Evolutionary conservation across 2,329 filamentous ascomycete species (phyloP), one percentile per base, ranked within the genome.

Genomic region (Nemania bipapillata): DNA sequence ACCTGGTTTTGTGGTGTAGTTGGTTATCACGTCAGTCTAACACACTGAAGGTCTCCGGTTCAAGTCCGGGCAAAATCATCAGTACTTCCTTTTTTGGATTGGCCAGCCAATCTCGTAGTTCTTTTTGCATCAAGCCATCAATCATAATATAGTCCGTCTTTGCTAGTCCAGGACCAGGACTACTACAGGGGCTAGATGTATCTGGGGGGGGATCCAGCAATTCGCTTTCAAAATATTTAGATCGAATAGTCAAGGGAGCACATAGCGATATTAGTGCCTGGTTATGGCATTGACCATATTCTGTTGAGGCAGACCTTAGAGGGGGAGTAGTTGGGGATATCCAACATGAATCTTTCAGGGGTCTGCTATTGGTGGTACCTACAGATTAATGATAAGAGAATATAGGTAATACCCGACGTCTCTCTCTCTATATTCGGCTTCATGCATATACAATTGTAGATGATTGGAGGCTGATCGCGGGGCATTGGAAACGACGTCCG

Each of bases 1-100:
- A 32, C 30, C 9, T 9, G 69, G 69, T 76, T 72, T 74, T 82
- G 67, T 79, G 77, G 77, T 78, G 78, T 80, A 74, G 81, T 83
- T 82, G 81, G 81, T 83, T 82, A 83, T 83, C 81, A 83, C 81
- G 79, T 83, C 79, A 82, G 81, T 82, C 80, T 83, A 83, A 83
- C 80, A 79, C 77, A 79, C 77, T 79, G 75, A 79, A 79, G 77
- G 77, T 79, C 76, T 75, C 75, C 76, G 74, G 77, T 78, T 79
- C 77, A 74, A 78, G 73, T 75, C 77, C 75, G 75, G 75, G 73
- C 74, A 73, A 72, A 73, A 74, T 77, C 30, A 32, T 32, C 4
- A 4, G 30, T 9, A 32, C 30, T 32, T 32, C 30, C 9, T 32
- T 32, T 32, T 32, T 32, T 9, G 4, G 9, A 9, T 32, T 32